Evolutionary conservation across 768 basidiomycete species (phyloP).

Genomic region (Inosperma sp.): DNA sequence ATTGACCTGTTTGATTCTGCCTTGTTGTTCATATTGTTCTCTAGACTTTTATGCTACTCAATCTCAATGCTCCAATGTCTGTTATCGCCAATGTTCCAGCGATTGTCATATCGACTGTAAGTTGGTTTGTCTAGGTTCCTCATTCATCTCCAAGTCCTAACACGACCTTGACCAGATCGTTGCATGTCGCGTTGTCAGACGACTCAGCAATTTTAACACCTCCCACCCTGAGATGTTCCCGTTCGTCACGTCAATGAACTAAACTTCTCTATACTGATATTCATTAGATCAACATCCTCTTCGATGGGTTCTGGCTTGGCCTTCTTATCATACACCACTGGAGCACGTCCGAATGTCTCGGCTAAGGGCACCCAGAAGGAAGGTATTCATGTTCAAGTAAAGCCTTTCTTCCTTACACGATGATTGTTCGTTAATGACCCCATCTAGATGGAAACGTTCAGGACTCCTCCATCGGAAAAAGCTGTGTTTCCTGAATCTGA

Average conservation of each 20-base stretch:
- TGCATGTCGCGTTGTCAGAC: too few species aligned
- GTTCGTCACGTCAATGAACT: constrained; percentile 14
- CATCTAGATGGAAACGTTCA: constrained; percentile 62
- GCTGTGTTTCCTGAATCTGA: constrained; percentile 47
- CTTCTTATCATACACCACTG: constrained; percentile 44
- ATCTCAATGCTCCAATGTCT: constrained; percentile 61
- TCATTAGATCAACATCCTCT: constrained; percentile 30
- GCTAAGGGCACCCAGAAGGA: constrained; percentile 36
- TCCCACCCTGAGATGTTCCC: too few species aligned
- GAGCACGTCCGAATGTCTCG: constrained; percentile 31
- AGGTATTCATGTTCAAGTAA: constrained; percentile 62
- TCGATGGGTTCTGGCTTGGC: constrained; percentile 53
- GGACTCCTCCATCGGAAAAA: constrained; percentile 42
- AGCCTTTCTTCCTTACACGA: constrained; percentile 6
- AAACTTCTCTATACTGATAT: constrained; percentile 1
- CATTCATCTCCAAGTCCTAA: neutral
- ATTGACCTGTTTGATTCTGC: neutral
- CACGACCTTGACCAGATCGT: too few species aligned
- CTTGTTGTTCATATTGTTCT: too few species aligned
- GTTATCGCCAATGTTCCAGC: constrained; percentile 71
- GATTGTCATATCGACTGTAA: constrained; percentile 59
- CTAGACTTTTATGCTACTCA: constrained; percentile 57
- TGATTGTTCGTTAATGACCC: constrained; percentile 1
- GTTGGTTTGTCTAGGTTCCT: constrained; percentile 14
- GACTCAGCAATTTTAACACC: too few species aligned